A percentile compares a stretch with the other conserved stretches of the same genome.
These are phyloP conservation scores for Sporothrix sp. DNA, from an alignment of 2,329 filamentous ascomycete species.

Conservation along the genomic window DNA sequence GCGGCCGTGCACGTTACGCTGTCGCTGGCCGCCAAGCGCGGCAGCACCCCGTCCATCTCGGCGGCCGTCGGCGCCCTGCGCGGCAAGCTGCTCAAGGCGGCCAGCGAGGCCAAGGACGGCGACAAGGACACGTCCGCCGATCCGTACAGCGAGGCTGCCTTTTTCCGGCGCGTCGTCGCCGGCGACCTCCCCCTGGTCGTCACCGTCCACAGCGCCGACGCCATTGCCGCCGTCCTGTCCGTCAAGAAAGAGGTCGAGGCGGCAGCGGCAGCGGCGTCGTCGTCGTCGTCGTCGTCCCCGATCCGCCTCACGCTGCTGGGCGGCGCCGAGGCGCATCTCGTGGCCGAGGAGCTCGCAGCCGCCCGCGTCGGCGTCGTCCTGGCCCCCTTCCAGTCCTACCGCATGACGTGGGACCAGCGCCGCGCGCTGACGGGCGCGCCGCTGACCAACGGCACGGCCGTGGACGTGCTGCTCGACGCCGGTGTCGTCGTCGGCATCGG, in stretches of 20 bases:
- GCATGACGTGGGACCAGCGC: constrained; percentile 49
- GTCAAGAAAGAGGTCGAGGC: constrained; percentile 49
- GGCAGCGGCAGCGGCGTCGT: too few species aligned
- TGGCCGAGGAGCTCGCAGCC: constrained; percentile 47
- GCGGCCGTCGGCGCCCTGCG: constrained; percentile 43
- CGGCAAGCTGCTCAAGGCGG: constrained; percentile 43
- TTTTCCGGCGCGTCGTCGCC: constrained; percentile 43
- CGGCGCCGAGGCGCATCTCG: constrained; percentile 51
- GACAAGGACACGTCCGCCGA: constrained; percentile 29
- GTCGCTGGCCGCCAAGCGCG: constrained; percentile 35
- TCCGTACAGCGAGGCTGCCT: constrained; percentile 38
- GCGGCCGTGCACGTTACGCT: constrained; percentile 48
- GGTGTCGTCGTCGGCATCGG: constrained; percentile 51
- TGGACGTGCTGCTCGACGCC: constrained; percentile 47
- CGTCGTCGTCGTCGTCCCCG: constrained; percentile 1
- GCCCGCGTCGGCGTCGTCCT: constrained; percentile 51
- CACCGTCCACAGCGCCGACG: constrained; percentile 52
- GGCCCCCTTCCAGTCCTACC: constrained; percentile 47
- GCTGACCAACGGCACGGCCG: constrained; percentile 53
- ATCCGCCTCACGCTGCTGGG: constrained; percentile 51
- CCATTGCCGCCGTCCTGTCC: constrained; percentile 48
- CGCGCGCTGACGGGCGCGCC: constrained; percentile 54
- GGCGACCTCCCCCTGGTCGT: constrained; percentile 47
- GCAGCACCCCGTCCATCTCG: constrained; percentile 41
- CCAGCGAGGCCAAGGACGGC: constrained; percentile 20